Conservation (phyloP, 371 early-diverging fungal species). For the Mycotypha africana region DNA sequence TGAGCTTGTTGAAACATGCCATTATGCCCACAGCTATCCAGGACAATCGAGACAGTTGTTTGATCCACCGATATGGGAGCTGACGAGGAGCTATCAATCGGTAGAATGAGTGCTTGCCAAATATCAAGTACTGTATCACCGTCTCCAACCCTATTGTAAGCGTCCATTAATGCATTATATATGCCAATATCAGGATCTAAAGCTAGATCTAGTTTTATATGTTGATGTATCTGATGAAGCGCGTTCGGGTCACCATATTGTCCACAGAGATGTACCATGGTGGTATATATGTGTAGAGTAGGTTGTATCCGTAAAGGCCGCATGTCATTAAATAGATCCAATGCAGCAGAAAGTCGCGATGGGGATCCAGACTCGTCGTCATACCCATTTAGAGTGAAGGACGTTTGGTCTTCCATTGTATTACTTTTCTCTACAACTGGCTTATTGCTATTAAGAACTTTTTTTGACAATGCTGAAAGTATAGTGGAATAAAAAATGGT, state of each 20-base stretch:
- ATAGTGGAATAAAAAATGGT: conserved; percentile 23
- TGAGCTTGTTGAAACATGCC: conserved; percentile 17
- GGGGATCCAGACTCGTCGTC: conserved; percentile 2
- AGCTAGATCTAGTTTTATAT: conserved; percentile 26
- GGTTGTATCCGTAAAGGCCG: conserved; percentile 22
- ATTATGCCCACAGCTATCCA: conserved; percentile 33
- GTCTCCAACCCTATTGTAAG: conserved; percentile 23
- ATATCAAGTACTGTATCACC: conserved; percentile 22
- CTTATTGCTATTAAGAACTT: neutral
- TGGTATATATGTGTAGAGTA: conserved; percentile 19
- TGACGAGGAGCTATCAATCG: no score
- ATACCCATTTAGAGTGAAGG: neutral
- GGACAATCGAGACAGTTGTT: conserved; percentile 19
- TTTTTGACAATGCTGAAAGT: conserved; percentile 9
- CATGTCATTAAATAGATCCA: conserved; percentile 30
- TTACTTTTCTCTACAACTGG: no score
- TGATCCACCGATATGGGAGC: conserved; percentile 4
- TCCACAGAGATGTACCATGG: conserved; percentile 25
- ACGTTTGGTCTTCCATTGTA: neutral
- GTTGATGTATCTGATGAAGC: conserved; percentile 23
- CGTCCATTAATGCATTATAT: conserved; percentile 32
- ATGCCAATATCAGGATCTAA: conserved; percentile 30
- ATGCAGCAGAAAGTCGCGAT: conserved; percentile 11
- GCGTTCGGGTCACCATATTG: conserved; percentile 15
- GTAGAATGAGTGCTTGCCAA: conserved; percentile 23